Evolutionary conservation across 371 early-diverging fungal species (phyloP).

Genomic region (Massospora cicadina): DNA sequence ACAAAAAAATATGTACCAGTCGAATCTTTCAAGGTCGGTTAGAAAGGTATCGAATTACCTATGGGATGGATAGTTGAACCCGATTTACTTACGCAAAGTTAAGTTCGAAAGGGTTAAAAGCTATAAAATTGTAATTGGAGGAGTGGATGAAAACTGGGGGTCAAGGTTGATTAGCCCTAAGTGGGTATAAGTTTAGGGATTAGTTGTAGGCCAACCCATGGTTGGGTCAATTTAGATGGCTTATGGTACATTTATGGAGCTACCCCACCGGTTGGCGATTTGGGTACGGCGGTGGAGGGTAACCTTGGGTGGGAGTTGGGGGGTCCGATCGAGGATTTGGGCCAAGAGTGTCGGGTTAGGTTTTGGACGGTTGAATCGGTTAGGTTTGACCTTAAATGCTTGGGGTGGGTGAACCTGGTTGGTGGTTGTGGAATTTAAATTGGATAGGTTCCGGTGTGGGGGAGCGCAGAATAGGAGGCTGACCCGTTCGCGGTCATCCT

Average conservation of each 20-base stretch:
- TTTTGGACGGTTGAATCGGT: background rate
- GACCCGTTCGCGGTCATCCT: conserved; percentile 41
- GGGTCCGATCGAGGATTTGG: background rate
- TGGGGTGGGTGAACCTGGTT: background rate
- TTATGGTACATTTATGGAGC: conserved; percentile 6
- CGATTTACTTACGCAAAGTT: too few relatives aligned
- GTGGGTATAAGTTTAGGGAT: too few relatives aligned
- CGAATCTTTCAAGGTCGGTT: too few relatives aligned
- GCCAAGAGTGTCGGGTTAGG: background rate
- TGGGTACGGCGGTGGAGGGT: background rate
- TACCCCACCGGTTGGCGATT: background rate
- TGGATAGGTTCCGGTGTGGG: conserved; percentile 22
- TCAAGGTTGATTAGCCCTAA: too few relatives aligned
- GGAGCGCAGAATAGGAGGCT: conserved; percentile 27
- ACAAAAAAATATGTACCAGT: too few relatives aligned
- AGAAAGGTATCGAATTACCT: too few relatives aligned
- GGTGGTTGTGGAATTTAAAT: background rate
- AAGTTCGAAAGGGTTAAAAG: too few relatives aligned
- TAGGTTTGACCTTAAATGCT: background rate
- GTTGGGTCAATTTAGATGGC: background rate
- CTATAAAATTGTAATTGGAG: too few relatives aligned
- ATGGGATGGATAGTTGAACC: too few relatives aligned
- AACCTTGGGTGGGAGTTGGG: background rate
- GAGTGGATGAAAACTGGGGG: too few relatives aligned
- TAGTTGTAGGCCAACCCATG: too few relatives aligned